A percentile compares a stretch with the other conserved stretches of the same genome.
These are phyloP conservation scores for Chytriomyces sp. DNA, from an alignment of 192 early-diverging fungal genomes.

Conservation along the genomic window DNA sequence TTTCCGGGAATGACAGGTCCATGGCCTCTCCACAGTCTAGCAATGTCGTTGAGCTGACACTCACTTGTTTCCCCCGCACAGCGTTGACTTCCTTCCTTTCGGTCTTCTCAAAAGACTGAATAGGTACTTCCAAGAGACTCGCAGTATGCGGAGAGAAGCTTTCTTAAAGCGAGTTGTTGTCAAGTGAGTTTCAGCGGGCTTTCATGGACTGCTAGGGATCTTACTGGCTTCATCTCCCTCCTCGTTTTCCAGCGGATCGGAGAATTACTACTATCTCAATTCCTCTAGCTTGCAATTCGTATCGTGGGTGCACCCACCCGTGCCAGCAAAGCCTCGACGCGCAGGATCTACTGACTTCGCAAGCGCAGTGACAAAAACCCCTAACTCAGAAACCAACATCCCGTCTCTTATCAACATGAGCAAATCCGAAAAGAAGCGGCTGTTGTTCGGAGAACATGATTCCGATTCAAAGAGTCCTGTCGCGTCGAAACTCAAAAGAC, in stretches of 20 bases:
- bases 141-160: background rate
- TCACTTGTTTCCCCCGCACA: too few species aligned
- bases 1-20: too few species aligned
- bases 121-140: background rate
- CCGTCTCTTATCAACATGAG: background rate
- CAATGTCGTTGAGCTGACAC: too few species aligned
- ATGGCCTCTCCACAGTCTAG: too few species aligned
- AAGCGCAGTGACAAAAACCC: background rate
- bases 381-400: too few species aligned
- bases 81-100: background rate
- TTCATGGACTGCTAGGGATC: background rate
- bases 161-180: constrained; percentile 17
- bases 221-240: background rate
- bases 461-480: background rate
- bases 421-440: background rate
- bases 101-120: constrained; percentile 2
- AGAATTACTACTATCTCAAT: constrained; percentile 23
- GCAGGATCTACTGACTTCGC: background rate
- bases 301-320: background rate
- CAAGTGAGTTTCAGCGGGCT: constrained; percentile 10
- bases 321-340: too few species aligned
- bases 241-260: background rate
- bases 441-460: background rate
- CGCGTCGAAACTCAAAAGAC: background rate
- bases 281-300: background rate